Evolutionary conservation across 2,329 filamentous ascomycete species (phyloP).

Genomic region (Monilinia polystroma): DNA sequence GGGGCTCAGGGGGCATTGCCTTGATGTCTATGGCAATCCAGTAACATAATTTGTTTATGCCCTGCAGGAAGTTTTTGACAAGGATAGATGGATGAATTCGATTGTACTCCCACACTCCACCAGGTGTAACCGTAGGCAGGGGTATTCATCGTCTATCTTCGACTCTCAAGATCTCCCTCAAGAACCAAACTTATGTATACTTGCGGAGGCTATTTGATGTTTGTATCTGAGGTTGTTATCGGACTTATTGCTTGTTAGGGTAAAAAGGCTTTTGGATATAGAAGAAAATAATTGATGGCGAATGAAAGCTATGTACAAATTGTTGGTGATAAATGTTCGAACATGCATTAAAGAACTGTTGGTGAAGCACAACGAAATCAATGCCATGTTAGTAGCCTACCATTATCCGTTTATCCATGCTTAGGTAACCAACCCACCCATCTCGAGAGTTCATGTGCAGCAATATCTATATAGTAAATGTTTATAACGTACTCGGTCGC

Average conservation of each 20-base stretch:
- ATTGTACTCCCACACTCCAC: conserved; percentile 9
- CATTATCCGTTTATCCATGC: neutral
- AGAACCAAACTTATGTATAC: neutral
- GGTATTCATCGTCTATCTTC: conserved; percentile 3
- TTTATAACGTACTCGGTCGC: neutral
- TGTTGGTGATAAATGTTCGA: neutral
- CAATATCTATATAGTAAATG: neutral
- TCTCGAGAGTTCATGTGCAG: neutral
- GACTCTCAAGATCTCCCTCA: neutral
- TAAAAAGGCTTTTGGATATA: neutral
- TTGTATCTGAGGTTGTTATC: neutral
- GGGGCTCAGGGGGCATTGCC: neutral
- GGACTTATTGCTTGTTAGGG: neutral
- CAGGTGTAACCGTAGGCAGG: neutral
- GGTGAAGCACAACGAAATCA: neutral
- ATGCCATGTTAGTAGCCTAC: neutral
- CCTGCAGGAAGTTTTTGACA: conserved; percentile 14
- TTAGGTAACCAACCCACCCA: neutral
- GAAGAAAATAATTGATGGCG: neutral
- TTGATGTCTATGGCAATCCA: neutral
- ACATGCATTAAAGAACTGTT: neutral
- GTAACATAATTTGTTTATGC: conserved; percentile 12
- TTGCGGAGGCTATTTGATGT: neutral
- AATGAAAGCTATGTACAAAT: neutral
- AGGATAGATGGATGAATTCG: conserved; percentile 3